Percentiles rank a stretch among this genome's conserved stretches.
Conservation (phyloP, 2,329 filamentous ascomycete genomes). For the Nemania bipapillata region DNA sequence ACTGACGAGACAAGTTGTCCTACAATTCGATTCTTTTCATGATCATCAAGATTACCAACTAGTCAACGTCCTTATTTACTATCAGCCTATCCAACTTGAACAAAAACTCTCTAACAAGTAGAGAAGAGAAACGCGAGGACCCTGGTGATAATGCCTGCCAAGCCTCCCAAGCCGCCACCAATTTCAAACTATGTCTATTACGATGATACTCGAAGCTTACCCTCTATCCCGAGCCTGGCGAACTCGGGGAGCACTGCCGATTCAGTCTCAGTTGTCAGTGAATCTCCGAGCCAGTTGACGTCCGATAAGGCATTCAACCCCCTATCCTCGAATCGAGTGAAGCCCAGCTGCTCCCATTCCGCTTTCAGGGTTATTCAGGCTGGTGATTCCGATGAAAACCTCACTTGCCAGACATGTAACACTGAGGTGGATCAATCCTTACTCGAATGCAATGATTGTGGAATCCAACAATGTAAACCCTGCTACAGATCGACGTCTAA, state of each 20-base stretch:
- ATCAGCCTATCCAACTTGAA: background rate
- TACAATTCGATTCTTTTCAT: background rate
- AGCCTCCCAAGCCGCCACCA: too few species aligned
- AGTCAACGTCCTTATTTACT: background rate
- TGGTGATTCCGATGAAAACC: background rate
- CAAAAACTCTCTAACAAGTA: background rate
- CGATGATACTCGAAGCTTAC: background rate
- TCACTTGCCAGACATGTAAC: background rate
- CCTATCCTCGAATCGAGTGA: background rate
- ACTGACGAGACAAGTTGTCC: background rate
- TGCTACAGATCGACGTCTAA: background rate
- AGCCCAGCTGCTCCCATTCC: background rate
- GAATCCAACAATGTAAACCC: background rate
- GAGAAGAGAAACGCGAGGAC: background rate
- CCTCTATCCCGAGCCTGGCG: background rate
- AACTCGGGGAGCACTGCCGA: background rate
- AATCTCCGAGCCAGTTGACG: background rate
- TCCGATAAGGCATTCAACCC: background rate
- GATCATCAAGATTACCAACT: background rate
- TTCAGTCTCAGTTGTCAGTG: background rate
- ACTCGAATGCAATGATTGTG: conserved; percentile 3
- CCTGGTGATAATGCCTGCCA: background rate
- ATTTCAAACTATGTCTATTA: background rate
- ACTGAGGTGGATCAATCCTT: background rate
- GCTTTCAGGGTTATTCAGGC: background rate